Evolutionary conservation across 2,329 filamentous ascomycete genomes (phyloP).

Genomic region (Claviceps sp.): DNA sequence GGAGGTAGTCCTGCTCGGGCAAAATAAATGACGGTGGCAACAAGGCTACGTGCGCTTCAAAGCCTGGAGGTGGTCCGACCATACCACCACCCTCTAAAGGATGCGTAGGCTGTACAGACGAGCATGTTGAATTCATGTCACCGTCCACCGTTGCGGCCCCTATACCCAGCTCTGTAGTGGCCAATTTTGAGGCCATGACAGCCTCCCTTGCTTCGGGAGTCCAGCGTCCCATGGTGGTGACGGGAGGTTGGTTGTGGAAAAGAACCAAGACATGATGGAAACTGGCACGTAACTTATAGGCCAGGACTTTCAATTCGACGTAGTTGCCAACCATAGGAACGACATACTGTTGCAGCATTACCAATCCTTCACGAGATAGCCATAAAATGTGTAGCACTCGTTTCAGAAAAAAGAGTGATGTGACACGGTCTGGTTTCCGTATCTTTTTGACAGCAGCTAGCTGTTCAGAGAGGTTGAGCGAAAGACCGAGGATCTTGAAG

Average conservation of each 20-base stretch:
- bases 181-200: conserved; percentile 16
- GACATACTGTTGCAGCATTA: conserved; percentile 78
- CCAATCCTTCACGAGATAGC: conserved; percentile 82
- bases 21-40: conserved; percentile 62
- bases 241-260: conserved; percentile 80
- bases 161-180: conserved; percentile 32
- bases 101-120: conserved; percentile 35
- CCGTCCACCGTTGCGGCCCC: conserved; percentile 28
- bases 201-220: conserved; percentile 31
- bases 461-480: conserved; percentile 73
- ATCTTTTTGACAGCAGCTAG: conserved; percentile 73
- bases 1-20: conserved; percentile 67
- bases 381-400: conserved; percentile 84
- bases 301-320: conserved; percentile 75
- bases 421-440: conserved; percentile 66
- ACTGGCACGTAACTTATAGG: conserved; percentile 82
- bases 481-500: conserved; percentile 83
- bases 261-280: conserved; percentile 96
- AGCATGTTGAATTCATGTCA: conserved; percentile 26
- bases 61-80: conserved; percentile 43
- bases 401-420: conserved; percentile 65
- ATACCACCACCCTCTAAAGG: conserved; percentile 41
- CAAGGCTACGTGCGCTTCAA: conserved; percentile 25
- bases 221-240: conserved; percentile 47
- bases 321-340: conserved; percentile 70